Evolutionary conservation across 768 basidiomycete genomes (phyloP).

Genomic region (Tubosaeta sp.): DNA sequence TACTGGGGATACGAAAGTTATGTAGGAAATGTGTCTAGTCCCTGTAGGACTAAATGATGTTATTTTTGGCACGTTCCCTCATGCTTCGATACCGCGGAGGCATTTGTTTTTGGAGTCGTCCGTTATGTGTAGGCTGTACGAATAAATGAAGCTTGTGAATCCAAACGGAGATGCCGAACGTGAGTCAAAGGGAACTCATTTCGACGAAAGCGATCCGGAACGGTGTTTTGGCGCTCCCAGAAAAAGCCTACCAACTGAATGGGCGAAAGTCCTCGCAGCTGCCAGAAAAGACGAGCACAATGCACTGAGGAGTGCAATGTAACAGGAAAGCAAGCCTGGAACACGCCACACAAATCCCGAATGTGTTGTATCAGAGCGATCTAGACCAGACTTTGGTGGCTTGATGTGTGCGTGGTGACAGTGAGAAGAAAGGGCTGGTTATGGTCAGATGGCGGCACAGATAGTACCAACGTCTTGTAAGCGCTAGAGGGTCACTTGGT

Average conservation of each 20-base stretch:
- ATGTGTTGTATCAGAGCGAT: not conserved
- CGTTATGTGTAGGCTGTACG: not conserved
- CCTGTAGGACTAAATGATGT: slow-evolving; percentile 65
- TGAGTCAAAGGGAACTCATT: slow-evolving; percentile 64
- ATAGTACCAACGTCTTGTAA: not conserved
- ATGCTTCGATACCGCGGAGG: not conserved
- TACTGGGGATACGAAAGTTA: slow-evolving; percentile 69
- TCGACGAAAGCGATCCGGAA: slow-evolving; percentile 63
- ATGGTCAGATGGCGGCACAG: slow-evolving; percentile 5
- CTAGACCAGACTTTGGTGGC: not conserved
- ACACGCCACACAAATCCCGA: not conserved
- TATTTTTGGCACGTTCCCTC: slow-evolving; percentile 55
- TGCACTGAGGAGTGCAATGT: slow-evolving; percentile 41
- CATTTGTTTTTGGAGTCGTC: slow-evolving; percentile 4
- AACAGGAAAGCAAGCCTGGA: slow-evolving; percentile 12
- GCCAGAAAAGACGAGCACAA: slow-evolving; percentile 55
- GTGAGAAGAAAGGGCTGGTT: slow-evolving; percentile 12
- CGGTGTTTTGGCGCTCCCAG: slow-evolving; percentile 80
- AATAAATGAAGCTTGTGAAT: slow-evolving; percentile 54
- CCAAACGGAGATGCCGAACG: slow-evolving; percentile 32
- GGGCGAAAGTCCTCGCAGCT: slow-evolving; percentile 61
- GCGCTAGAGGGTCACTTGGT: not conserved
- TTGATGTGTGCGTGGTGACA: slow-evolving; percentile 1
- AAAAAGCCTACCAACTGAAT: slow-evolving; percentile 66
- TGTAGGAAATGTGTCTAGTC: slow-evolving; percentile 53